phyloP scores from a whole-genome alignment of 2,329 filamentous ascomycete genomes.

The Penicillium sumatraense region DNA sequence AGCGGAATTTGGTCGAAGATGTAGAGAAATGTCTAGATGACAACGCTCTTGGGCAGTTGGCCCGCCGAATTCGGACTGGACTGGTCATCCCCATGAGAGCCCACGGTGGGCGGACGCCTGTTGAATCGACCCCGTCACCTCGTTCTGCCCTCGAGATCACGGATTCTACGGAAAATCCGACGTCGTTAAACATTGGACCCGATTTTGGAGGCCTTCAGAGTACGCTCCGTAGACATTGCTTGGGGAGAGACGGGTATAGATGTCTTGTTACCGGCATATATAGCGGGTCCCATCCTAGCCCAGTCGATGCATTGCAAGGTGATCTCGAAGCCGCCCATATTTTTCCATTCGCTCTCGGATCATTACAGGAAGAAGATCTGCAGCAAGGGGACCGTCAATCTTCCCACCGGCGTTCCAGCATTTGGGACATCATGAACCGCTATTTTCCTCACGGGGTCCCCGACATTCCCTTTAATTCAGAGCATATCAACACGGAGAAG shows the following conservation, averaged over 20 bases:
- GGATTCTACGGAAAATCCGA: slow-evolving; percentile 24
- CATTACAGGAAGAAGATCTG: slow-evolving; percentile 9
- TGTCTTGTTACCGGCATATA: slow-evolving; percentile 20
- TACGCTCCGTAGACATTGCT: slow-evolving; percentile 12
- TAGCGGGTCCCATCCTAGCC: slow-evolving; percentile 5
- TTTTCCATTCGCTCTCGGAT: slow-evolving; percentile 21
- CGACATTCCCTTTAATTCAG: slow-evolving; percentile 15
- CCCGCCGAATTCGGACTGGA: slow-evolving; percentile 18
- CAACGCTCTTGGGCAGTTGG: slow-evolving; percentile 19
- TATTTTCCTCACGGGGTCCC: slow-evolving; percentile 25
- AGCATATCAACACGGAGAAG: slow-evolving; percentile 19
- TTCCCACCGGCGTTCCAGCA: too few species aligned
- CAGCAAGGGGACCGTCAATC: slow-evolving; percentile 13
- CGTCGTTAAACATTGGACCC: slow-evolving; percentile 12
- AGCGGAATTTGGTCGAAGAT: slow-evolving; percentile 23
- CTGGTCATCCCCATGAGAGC: slow-evolving; percentile 26
- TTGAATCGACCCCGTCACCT: slow-evolving; percentile 19
- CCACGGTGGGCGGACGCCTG: slow-evolving; percentile 18
- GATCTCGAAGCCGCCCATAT: slow-evolving; percentile 22
- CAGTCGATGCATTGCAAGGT: slow-evolving; percentile 11
- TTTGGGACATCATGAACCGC: slow-evolving; percentile 24
- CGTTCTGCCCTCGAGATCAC: slow-evolving; percentile 17
- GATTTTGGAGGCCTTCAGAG: neutral
- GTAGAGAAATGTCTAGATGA: slow-evolving; percentile 17
- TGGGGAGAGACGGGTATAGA: slow-evolving; percentile 24